A percentile compares a stretch with the other conserved stretches of the same genome.
These are phyloP conservation scores for Cymbopogon flexuosus DNA, from an alignment of 202 grass and related monocot species.

Conservation along the genomic window DNA sequence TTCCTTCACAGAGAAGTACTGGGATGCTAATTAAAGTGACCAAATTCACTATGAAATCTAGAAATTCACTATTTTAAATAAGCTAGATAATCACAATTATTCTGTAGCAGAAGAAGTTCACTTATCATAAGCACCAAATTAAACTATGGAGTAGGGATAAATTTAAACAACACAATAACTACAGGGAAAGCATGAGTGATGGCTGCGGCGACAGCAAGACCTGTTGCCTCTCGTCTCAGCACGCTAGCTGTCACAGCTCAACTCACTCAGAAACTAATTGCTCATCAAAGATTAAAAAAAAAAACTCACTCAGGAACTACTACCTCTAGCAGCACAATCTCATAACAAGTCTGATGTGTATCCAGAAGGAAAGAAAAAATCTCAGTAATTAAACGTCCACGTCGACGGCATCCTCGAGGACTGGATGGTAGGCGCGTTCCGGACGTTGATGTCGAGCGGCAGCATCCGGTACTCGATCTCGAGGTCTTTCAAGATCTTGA, in stretches of 20 bases:
- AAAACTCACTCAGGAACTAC: neutral
- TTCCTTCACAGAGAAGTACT: too few species aligned
- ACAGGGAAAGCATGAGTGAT: slow-evolving; percentile 30
- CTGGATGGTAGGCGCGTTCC: slow-evolving; percentile 51
- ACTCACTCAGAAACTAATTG: neutral
- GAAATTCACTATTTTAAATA: neutral
- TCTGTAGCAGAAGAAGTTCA: neutral
- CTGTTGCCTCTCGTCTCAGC: neutral
- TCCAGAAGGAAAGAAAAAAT: neutral
- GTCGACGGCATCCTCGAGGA: slow-evolving; percentile 57
- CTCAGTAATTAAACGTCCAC: slow-evolving; percentile 49
- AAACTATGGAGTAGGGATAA: neutral
- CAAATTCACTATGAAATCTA: too few species aligned
- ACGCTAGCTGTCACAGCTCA: slow-evolving; percentile 37
- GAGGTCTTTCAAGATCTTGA: slow-evolving; percentile 67
- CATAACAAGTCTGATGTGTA: neutral
- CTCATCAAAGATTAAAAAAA: too few species aligned
- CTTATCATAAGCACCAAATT: neutral
- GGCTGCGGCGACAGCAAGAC: slow-evolving; percentile 26
- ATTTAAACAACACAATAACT: neutral
- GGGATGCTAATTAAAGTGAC: too few species aligned
- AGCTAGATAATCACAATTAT: slow-evolving; percentile 5
- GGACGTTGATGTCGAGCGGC: slow-evolving; percentile 68
- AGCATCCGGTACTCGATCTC: slow-evolving; percentile 80
- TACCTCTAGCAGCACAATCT: neutral